phyloP scores from a whole-genome alignment of 345 rosid genomes.

The Brassica rapa region DNA sequence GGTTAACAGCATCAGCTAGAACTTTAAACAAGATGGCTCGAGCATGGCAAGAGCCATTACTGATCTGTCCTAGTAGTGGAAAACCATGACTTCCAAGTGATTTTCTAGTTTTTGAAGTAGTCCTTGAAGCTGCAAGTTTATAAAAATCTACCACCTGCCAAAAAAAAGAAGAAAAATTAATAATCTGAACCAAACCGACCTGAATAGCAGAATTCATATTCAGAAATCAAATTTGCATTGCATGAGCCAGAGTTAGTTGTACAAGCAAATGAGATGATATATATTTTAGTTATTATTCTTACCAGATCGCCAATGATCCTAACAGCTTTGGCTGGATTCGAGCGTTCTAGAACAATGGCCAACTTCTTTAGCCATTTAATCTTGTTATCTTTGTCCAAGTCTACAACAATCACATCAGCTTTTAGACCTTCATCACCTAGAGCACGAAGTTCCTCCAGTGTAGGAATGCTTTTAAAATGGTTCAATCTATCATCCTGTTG shows the following conservation, averaged over 20 bases:
- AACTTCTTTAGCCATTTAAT: constrained; percentile 58
- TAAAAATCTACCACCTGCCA: constrained; percentile 62
- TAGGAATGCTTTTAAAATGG: constrained; percentile 60
- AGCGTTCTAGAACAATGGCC: constrained; percentile 51
- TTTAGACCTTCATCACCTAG: constrained; percentile 54
- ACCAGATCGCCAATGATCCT: constrained; percentile 83
- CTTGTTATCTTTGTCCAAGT: constrained; percentile 61
- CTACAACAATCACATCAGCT: constrained; percentile 72
- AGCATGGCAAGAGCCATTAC: constrained; percentile 67
- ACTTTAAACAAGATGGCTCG: constrained; percentile 87
- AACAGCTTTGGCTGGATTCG: constrained; percentile 66
- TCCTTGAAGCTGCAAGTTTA: constrained; percentile 31
- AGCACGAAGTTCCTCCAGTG: constrained; percentile 67
- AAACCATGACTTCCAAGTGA: constrained; percentile 51
- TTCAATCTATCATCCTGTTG: constrained; percentile 71
- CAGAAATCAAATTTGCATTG: constrained; percentile 3
- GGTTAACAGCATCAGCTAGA: constrained; percentile 76
- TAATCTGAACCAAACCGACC: no score
- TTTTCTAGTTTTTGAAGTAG: constrained; percentile 55
- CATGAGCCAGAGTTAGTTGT: background rate
- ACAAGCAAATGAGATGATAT: constrained; percentile 2
- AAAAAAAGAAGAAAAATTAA: constrained; percentile 3
- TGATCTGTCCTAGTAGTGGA: constrained; percentile 78
- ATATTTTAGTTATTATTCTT: constrained; percentile 18
- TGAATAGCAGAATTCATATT: background rate